Percentiles rank a stretch among this genome's conserved stretches.
These are phyloP conservation scores for Magnusiomyces sp. DNA, from an alignment of 1,139 yeast species.

Conservation along the genomic window DNA sequence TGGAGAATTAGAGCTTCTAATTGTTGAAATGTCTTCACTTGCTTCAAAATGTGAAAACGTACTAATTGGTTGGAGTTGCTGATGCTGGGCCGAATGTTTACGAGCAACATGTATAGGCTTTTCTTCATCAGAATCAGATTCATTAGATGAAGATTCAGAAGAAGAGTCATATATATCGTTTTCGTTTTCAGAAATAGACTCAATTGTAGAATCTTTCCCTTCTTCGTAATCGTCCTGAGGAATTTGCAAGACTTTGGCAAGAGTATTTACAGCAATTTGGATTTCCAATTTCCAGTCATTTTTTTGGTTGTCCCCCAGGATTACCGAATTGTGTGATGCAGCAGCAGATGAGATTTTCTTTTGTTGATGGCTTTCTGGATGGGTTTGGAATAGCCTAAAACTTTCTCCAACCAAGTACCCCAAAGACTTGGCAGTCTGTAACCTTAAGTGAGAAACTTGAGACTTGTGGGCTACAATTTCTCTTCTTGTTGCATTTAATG, in stretches of 20 bases:
- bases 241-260: slow-evolving; percentile 1
- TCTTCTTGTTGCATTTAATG: slow-evolving; percentile 7
- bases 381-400: not conserved
- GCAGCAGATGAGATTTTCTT: not conserved
- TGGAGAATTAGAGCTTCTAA: too few species aligned
- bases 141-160: not conserved
- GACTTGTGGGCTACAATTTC: not conserved
- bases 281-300: slow-evolving; percentile 2
- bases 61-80: too few species aligned
- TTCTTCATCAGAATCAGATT: too few species aligned
- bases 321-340: not conserved
- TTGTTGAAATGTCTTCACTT: too few species aligned
- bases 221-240: not conserved
- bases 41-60: too few species aligned
- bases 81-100: too few species aligned
- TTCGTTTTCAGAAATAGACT: not conserved
- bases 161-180: not conserved
- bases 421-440: slow-evolving; percentile 15
- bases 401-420: slow-evolving; percentile 9
- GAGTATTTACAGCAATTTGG: not conserved
- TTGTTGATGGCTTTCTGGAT: not conserved
- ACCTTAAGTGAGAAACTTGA: slow-evolving; percentile 11
- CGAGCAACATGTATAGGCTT: too few species aligned
- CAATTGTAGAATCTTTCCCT: not conserved
- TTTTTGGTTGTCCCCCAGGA: not conserved